Evolutionary conservation across 2,329 filamentous ascomycete species (phyloP).

Genomic region (Fusarium napiforme): DNA sequence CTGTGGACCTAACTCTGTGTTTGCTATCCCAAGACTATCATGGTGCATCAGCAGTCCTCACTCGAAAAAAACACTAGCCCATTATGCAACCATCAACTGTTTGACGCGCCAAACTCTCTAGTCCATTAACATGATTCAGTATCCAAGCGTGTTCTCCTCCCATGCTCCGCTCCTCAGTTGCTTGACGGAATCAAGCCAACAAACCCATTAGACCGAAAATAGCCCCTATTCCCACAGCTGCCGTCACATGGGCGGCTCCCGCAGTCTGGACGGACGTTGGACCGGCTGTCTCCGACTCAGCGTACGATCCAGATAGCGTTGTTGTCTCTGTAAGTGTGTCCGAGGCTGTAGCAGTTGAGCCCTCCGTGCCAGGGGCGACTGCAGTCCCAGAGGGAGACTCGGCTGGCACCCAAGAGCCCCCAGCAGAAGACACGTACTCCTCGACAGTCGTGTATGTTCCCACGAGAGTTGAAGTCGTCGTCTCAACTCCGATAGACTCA

Average conservation of each 20-base stretch:
- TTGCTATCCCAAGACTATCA: constrained; percentile 21
- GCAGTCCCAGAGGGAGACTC: constrained; percentile 5
- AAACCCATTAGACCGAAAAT: constrained; percentile 40
- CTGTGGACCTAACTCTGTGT: constrained; percentile 22
- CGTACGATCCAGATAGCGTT: neutral
- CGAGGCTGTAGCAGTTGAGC: neutral
- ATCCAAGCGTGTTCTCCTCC: neutral
- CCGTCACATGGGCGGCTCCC: constrained; percentile 35
- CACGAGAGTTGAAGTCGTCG: neutral
- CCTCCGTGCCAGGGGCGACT: neutral
- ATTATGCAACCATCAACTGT: constrained; percentile 24
- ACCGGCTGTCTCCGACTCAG: constrained; percentile 12
- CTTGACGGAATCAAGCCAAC: constrained; percentile 30
- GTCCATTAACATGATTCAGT: constrained; percentile 20
- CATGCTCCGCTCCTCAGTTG: neutral
- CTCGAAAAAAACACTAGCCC: constrained; percentile 34
- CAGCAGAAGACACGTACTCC: constrained; percentile 26
- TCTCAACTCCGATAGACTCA: neutral
- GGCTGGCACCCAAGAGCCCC: constrained; percentile 17
- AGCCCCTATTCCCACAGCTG: constrained; percentile 39
- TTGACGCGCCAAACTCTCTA: constrained; percentile 13
- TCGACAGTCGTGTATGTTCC: constrained; percentile 18
- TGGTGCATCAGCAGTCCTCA: constrained; percentile 1
- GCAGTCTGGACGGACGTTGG: constrained; percentile 38
- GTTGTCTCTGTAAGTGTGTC: constrained; percentile 8